phyloP scores from a whole-genome alignment of 2,329 filamentous ascomycete species.

The Ilyonectria sp. region DNA sequence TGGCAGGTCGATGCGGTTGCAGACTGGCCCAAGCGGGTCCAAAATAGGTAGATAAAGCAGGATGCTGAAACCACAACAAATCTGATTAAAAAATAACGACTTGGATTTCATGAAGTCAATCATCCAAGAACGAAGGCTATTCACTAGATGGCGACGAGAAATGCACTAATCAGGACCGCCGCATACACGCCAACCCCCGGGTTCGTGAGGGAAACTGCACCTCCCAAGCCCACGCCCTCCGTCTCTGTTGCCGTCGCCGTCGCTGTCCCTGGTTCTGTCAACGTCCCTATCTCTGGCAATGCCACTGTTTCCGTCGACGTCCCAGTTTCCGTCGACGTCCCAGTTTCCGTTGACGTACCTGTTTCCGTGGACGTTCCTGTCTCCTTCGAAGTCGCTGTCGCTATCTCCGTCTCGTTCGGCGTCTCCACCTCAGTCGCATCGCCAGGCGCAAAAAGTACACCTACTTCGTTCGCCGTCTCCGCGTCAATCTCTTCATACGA shows the following conservation, averaged over 20 bases:
- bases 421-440: conserved; percentile 62
- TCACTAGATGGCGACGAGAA: not conserved
- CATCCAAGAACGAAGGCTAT: not conserved
- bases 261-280: too few relatives aligned
- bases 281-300: too few relatives aligned
- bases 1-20: not conserved
- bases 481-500: conserved; percentile 61
- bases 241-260: conserved; percentile 50
- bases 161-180: conserved; percentile 15
- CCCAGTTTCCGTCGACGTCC: too few relatives aligned
- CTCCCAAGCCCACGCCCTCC: conserved; percentile 24
- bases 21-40: not conserved
- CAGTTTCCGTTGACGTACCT: too few relatives aligned
- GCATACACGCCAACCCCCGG: conserved; percentile 21
- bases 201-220: not conserved
- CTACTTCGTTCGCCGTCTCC: conserved; percentile 59
- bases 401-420: not conserved
- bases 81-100: not conserved
- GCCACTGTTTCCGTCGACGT: too few relatives aligned
- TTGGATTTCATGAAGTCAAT: not conserved
- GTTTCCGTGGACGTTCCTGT: too few relatives aligned
- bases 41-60: not conserved
- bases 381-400: too few relatives aligned
- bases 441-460: conserved; percentile 67
- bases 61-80: not conserved